Conservation (phyloP, 2,329 filamentous ascomycete genomes). For the Fusarium drepaniforme region DNA sequence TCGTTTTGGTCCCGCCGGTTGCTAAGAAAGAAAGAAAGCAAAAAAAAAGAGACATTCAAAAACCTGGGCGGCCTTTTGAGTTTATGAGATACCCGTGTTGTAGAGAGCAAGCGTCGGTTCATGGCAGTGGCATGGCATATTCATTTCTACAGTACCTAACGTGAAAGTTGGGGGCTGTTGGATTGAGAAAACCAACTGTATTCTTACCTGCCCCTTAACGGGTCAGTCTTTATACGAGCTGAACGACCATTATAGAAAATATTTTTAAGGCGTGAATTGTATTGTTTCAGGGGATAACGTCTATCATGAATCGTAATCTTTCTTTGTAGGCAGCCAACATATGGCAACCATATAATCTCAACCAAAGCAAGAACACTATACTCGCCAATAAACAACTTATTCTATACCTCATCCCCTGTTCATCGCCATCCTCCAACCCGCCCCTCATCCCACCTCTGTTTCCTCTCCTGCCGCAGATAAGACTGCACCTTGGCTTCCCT, state of each 20-base stretch:
- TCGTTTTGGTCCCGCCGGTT: background rate
- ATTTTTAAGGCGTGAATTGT: background rate
- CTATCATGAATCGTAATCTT: background rate
- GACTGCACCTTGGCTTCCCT: constrained; percentile 83
- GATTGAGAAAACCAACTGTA: background rate
- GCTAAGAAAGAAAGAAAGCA: background rate
- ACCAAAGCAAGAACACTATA: background rate
- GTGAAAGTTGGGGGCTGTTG: background rate
- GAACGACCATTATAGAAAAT: background rate
- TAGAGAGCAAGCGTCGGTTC: constrained; percentile 27
- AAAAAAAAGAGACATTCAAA: background rate
- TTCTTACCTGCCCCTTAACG: background rate
- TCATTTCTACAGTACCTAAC: background rate
- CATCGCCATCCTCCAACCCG: constrained; percentile 94
- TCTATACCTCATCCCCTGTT: constrained; percentile 38
- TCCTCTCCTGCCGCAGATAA: constrained; percentile 86
- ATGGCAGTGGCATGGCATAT: background rate
- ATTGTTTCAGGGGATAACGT: background rate
- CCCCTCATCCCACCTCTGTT: constrained; percentile 95
- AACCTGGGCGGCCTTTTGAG: constrained; percentile 4
- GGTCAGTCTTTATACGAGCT: background rate
- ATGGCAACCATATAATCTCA: background rate
- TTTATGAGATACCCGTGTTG: constrained; percentile 31
- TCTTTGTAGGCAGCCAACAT: background rate
- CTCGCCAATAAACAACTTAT: background rate